Evolutionary conservation across 2,329 filamentous ascomycete species (phyloP), one percentile per base, ranked within the genome.

Genomic region (Monilinia fructicola): DNA sequence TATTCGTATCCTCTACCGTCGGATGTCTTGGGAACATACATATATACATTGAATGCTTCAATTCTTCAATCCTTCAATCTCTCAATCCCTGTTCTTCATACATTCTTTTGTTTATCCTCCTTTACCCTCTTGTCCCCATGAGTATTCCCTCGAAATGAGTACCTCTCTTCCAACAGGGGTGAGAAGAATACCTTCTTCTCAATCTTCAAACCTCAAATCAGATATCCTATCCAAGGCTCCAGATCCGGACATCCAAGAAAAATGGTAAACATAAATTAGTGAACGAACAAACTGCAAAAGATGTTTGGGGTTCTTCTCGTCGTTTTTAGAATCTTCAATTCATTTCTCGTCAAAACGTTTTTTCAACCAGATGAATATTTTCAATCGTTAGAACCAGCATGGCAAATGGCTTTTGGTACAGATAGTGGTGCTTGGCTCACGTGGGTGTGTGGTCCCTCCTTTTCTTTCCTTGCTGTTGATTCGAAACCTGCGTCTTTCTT

Each of bases 281-380:
- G 53, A 73, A 73, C n/a, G 66, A 71, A 46, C 71, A 73, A 67
- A 68, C 67, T n/a, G 69, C 73, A 50, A 72, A 69, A 9, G 74
- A 76, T 65, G 68, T 74, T 4, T 74, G 71, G 71, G 70, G 63
- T 63, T 4, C 21, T 74, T 4, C 69, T 87, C 60, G 72, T 97
- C 71, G 82, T 86, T 52, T 85, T 96, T 70, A 91, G 95, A 65
- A 83, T 94, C 70, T 77, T 91, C 76, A 97, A 97, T 79, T 88
- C 92, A 42, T 82, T 95, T 73, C 87, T 83, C 69, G 82, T 96
- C 67, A 83, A 86, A 71, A 98, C 95, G 26, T 99, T 97, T 78
- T 99, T 99, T 80, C 95, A 99, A 78, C 95, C 95, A 38, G 95
- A 99, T 81, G 95, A 99, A 78, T 98, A 92, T 81, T 99, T 95